These are phyloP conservation scores for Thuidium tamariscinum DNA, from an alignment of 225 moss, liverwort and hornwort species.

Conservation along the genomic window DNA sequence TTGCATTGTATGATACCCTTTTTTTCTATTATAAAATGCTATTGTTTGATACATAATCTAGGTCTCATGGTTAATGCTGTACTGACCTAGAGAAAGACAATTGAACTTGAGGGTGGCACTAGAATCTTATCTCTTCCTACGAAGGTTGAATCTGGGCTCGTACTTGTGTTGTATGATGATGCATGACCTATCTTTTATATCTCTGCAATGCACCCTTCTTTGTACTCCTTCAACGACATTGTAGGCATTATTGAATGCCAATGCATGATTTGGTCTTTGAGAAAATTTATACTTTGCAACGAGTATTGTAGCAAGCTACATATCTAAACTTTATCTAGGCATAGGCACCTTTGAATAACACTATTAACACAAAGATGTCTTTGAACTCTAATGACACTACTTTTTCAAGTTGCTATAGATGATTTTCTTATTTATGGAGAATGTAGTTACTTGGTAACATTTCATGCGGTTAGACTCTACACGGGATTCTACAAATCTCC, in stretches of 20 bases:
- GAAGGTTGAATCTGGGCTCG: neutral
- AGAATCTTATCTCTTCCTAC: neutral
- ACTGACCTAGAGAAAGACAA: neutral
- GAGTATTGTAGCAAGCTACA: neutral
- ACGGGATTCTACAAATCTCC: too few relatives aligned
- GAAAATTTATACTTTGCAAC: neutral
- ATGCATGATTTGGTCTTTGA: neutral
- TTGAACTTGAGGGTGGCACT: neutral
- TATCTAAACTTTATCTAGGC: neutral
- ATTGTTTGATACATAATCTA: neutral
- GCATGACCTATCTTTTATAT: neutral
- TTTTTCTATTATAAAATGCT: neutral
- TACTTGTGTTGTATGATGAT: neutral
- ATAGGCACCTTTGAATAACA: neutral
- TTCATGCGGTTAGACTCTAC: too few relatives aligned
- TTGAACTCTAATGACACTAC: neutral
- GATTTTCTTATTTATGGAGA: too few relatives aligned
- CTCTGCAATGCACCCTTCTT: neutral
- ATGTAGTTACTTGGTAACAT: too few relatives aligned
- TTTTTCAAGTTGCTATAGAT: too few relatives aligned
- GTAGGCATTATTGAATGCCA: neutral
- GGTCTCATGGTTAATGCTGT: neutral
- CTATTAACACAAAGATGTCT: neutral
- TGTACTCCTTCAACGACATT: neutral
- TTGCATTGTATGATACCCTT: neutral